Base-by-base conservation (phyloP, 345 rosid genomes). In the Gossypium anomalum region DNA sequence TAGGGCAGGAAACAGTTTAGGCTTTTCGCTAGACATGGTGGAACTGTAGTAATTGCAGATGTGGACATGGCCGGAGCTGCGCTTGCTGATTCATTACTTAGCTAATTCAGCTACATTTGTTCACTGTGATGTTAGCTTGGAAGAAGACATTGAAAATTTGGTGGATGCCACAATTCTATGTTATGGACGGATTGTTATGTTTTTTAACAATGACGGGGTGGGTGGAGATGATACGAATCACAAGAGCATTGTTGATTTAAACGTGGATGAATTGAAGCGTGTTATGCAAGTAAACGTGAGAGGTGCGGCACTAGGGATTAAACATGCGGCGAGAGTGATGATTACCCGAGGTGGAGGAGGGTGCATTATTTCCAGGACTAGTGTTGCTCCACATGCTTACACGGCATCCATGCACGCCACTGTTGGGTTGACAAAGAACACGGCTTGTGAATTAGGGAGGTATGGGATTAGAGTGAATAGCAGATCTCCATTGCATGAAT, bases 331-430 rank as follows among this genome's bases (percentile, higher is more conserved):
- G 0, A 58, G 76, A 17, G 79, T 60, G 1, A 72, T 72, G 77
- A 67, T 80, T n/a, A 51, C 70, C 1, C 9, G 6, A 1, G 20
- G 52, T 7, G 61, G 29, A 2, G 76, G 77, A 29, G 6, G 38
- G 0, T 29, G 61, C 19, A 63, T 64, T 20, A 61, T 79, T 34
- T 79, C 70, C 29, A 72, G 73, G 20, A 53, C 98, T 0, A 93
- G 98, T 44, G 94, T 91, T 23, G 98, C 94, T 0, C 98, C 98
- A 3, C 97, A 90, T 69, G 93, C 97, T 2, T 93, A 93, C 79
- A 85, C 98, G 7, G 97, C 97, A 8, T 93, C 98, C 1, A 93
- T 89, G 64, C 98, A 93, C 70, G 98, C 97, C 68, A 88, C 88
- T 52, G 89, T 91, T 55, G 98, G 98, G 56, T 71, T 93, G 10